Evolutionary conservation across 805 yeast species (phyloP), one percentile per base, ranked within the genome.

Genomic region (Clavispora santaluciae): DNA sequence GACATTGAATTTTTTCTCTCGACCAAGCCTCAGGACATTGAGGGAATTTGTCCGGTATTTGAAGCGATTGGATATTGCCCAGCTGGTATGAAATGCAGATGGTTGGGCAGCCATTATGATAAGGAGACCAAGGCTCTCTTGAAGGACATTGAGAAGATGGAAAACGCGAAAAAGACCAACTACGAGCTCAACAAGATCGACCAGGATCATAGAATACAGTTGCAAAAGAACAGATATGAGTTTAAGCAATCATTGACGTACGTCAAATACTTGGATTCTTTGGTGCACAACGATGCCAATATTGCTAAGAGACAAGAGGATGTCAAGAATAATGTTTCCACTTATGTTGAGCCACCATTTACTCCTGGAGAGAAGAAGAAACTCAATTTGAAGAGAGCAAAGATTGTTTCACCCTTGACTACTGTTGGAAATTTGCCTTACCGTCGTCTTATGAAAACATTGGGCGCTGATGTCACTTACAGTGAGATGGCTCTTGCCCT

Each of bases 391-490:
- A 66, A 69, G 25, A 70, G 78, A 35, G 91, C 91, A 49, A 89
- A 89, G 63, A 88, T 93, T 44, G 82, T 93, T 6, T 87, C 97
- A 2, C 99, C 99, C 1, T 73, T 93, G 47, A 95, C 99, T 24
- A 93, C 99, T 0, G 99, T 93, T 5, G 99, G 99, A 17, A 93
- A 93, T 63, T 72, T 93, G 54, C 99, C 99, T 12, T 93, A 79
- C 66, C 83, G 99, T 62, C 76, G 98, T 53, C 72, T 93, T 45
- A 90, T 93, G 96, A 84, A 82, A 55, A 74, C 83, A 1, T 63
- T 88, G 24, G 97, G 97, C 13, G 95, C 95, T 10, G 97, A 93
- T 54, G 75, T 89, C 13, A 93, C 99, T 0, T 93, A 86, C 59
- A 77, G 90, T 29, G 99, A 93, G 66, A 93, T 93, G 99, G 97